phyloP scores from a whole-genome alignment of 2,329 filamentous ascomycete genomes.

The Trichoderma endophyticum region DNA sequence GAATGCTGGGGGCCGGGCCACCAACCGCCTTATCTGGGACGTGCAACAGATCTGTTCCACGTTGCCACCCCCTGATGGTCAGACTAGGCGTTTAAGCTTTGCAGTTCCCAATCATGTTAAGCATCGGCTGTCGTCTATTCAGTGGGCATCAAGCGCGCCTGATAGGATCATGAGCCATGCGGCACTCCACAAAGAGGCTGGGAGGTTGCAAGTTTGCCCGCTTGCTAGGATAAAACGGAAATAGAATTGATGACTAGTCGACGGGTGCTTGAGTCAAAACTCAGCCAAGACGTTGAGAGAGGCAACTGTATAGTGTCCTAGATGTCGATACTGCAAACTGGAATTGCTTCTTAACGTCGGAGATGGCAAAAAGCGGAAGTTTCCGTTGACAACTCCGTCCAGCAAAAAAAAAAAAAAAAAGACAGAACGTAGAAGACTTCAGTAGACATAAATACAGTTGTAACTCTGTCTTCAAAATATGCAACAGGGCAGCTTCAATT shows the following conservation, averaged over 20 bases:
- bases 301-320: background rate
- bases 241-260: background rate
- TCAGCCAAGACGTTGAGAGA: background rate
- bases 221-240: background rate
- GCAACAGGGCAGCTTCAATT: background rate
- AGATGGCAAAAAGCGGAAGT: background rate
- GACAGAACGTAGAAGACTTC: background rate
- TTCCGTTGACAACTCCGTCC: background rate
- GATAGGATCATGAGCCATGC: background rate
- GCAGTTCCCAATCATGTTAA: background rate
- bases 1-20: background rate
- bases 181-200: background rate
- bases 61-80: constrained; percentile 1
- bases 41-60: background rate
- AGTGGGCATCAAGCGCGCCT: background rate
- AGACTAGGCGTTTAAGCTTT: background rate
- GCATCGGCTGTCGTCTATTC: background rate
- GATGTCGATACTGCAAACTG: background rate
- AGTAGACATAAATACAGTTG: background rate
- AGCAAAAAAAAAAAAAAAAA: background rate
- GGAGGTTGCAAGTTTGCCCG: background rate
- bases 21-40: background rate
- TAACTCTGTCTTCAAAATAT: background rate
- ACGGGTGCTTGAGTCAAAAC: background rate
- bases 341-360: background rate